Evolutionary conservation across 1,139 yeast genomes (phyloP), one percentile per base, ranked within the genome.

Genomic region (Pichia sp.): DNA sequence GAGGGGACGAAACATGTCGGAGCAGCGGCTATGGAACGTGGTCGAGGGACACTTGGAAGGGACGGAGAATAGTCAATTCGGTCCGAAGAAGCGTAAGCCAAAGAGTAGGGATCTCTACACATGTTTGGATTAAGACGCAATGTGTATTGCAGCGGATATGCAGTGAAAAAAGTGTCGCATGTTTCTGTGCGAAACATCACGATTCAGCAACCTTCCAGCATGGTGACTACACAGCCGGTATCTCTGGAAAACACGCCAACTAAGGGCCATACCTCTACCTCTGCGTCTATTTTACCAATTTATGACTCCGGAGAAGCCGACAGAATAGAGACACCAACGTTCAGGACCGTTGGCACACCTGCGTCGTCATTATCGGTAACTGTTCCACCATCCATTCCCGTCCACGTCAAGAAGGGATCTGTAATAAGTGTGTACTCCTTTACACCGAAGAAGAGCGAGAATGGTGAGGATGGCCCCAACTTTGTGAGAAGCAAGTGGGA

Each of bases 361-460:
- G 74, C 75, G 30, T 70, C 80, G 0, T 70, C 78, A 0, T 64
- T 80, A 45, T 70, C 79, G 2, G 65, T 81, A 10, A 70, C 74
- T 2, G 65, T 79, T n/a, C 83, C 85, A 1, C 82, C 87, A 1
- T 81, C 87, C 0, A 72, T 80, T 1, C 85, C 87, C 0, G 67
- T 81, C 3, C 71, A 72, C 57, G 66, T 81, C 19, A 73, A 76
- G 51, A 70, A 75, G 42, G 80, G 82, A 2, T 72, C 84, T 0
- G 64, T 83, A 41, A 66, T 82, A 54, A 73, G 84, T 5, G 68
- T 82, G 1, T 65, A 53, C 55, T 56, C 58, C 13, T 42, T 41
- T 42, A 23, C 36, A 15, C 41, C 19, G 29, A 43, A 29, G 11
- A 49, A 43, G n/a, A 15, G 16, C n/a, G 8, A 11, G 7, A 19